These are phyloP conservation scores for Sclerotinia subarctica DNA, from an alignment of 2,329 filamentous ascomycete species.

Conservation along the genomic window DNA sequence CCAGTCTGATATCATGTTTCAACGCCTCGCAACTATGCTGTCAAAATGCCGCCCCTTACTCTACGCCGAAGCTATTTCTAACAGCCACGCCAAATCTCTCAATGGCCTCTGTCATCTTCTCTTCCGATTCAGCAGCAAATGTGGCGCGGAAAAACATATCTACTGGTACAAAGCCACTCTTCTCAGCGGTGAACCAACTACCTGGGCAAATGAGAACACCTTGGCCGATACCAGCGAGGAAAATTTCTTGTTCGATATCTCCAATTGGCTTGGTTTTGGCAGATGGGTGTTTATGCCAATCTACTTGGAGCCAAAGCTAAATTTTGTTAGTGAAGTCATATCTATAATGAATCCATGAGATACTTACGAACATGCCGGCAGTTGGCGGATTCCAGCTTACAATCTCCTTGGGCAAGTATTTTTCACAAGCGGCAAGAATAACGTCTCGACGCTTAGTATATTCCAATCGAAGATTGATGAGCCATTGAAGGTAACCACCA, in stretches of 20 bases:
- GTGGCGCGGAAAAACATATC: slow-evolving; percentile 80
- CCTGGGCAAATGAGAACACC: slow-evolving; percentile 80
- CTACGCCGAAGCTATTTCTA: slow-evolving; percentile 53
- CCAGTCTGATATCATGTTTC: not conserved
- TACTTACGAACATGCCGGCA: slow-evolving; percentile 72
- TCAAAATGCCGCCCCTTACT: not conserved
- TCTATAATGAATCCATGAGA: no score
- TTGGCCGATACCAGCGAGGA: slow-evolving; percentile 69
- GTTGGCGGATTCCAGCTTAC: slow-evolving; percentile 76
- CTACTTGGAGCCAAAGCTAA: slow-evolving; percentile 70
- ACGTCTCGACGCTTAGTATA: slow-evolving; percentile 78
- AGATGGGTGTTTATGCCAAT: slow-evolving; percentile 64
- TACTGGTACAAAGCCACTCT: slow-evolving; percentile 47
- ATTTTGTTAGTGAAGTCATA: slow-evolving; percentile 6
- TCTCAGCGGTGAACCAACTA: slow-evolving; percentile 86
- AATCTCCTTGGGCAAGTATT: slow-evolving; percentile 68
- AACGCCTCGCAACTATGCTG: slow-evolving; percentile 12
- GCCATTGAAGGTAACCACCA: slow-evolving; percentile 81
- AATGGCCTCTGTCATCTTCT: slow-evolving; percentile 70
- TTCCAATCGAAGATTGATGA: slow-evolving; percentile 74
- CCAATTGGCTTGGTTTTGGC: slow-evolving; percentile 51
- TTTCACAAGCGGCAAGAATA: slow-evolving; percentile 76
- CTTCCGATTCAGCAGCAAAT: slow-evolving; percentile 74
- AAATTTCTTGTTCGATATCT: slow-evolving; percentile 82
- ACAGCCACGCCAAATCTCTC: slow-evolving; percentile 73